Conservation (phyloP, 495 filamentous ascomycete species). For the Xylaria flabelliformis region DNA sequence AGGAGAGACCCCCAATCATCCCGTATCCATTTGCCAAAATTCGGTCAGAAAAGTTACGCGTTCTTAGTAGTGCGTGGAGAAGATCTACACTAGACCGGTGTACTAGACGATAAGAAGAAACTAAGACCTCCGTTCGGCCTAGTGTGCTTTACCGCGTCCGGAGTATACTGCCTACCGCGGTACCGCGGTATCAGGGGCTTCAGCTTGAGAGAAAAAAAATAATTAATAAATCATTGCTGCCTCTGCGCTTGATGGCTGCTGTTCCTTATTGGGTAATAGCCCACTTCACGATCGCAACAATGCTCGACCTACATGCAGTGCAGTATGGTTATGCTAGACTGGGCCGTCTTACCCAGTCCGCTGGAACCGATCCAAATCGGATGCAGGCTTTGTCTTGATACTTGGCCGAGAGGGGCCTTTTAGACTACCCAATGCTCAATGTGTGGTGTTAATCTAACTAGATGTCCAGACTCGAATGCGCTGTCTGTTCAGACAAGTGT, state of each 20-base stretch:
- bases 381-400: slow-evolving; percentile 9
- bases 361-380: slow-evolving; percentile 24
- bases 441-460: not conserved
- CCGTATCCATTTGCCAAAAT: slow-evolving; percentile 3
- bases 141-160: not conserved
- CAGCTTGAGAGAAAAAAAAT: not conserved
- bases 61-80: not conserved
- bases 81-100: slow-evolving; percentile 3
- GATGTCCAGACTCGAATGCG: not conserved
- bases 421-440: not conserved
- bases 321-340: not conserved
- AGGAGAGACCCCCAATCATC: not conserved
- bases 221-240: not conserved
- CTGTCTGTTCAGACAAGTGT: not conserved
- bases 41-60: slow-evolving; percentile 5
- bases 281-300: slow-evolving; percentile 8
- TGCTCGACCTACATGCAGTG: not conserved
- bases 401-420: not conserved
- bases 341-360: slow-evolving; percentile 1
- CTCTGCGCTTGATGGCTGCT: not conserved
- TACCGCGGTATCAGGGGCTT: not conserved
- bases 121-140: slow-evolving; percentile 16
- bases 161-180: not conserved
- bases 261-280: not conserved
- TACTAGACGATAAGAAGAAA: not conserved